Conservation (phyloP, 2,329 filamentous ascomycete species). For the Arthrobotrys musiformis region DNA sequence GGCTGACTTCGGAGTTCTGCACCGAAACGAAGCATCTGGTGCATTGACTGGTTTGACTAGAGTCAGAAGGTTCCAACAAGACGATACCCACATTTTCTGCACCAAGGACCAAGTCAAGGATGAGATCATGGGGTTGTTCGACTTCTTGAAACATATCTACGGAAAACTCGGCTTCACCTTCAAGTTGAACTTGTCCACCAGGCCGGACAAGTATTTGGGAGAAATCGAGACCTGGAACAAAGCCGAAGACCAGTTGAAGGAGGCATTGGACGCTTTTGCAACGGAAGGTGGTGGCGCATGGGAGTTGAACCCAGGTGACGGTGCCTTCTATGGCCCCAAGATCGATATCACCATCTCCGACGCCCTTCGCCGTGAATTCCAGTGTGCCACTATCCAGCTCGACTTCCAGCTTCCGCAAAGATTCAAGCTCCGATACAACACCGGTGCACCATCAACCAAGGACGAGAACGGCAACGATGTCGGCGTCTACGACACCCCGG, state of each 20-base stretch:
- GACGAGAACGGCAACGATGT: constrained; percentile 60
- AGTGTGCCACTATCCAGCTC: constrained; percentile 93
- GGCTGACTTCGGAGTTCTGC: constrained; percentile 94
- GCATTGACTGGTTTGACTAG: constrained; percentile 89
- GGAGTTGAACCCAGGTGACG: constrained; percentile 93
- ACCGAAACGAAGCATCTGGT: constrained; percentile 94
- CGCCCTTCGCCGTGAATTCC: constrained; percentile 82
- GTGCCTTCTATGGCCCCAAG: constrained; percentile 98
- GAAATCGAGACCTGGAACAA: constrained; percentile 87
- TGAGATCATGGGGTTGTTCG: constrained; percentile 85
- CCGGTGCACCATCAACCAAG: constrained; percentile 72
- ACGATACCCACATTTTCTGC: constrained; percentile 97
- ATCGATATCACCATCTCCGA: constrained; percentile 96
- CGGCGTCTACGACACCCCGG: constrained; percentile 75
- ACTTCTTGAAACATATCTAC: constrained; percentile 83
- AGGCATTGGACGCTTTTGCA: constrained; percentile 81
- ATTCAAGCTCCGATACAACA: constrained; percentile 88
- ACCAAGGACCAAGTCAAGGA: constrained; percentile 78
- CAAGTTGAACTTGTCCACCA: constrained; percentile 93
- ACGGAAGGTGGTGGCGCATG: constrained; percentile 74
- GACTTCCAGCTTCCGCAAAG: constrained; percentile 87
- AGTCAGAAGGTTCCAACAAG: constrained; percentile 93
- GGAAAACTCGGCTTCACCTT: constrained; percentile 88
- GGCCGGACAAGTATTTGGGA: constrained; percentile 88
- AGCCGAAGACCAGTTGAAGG: constrained; percentile 82